Percentiles rank a stretch among this genome's conserved stretches.
Evolutionary conservation across 805 yeast genomes (phyloP).

Genomic region (Lachancea mirantina): DNA sequence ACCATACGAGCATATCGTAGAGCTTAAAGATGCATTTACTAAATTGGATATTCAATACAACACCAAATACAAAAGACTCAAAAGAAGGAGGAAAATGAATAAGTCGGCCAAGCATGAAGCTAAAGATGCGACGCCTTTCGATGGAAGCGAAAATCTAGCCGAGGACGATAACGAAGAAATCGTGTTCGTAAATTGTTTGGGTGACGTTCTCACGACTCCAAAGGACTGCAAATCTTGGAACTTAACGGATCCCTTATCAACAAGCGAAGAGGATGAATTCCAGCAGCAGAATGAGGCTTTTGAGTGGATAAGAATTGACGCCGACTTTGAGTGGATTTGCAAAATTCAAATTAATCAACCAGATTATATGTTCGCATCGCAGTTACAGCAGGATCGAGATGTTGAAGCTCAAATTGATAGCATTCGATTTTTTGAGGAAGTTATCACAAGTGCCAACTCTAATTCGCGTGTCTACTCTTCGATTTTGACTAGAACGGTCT

Average conservation of each 20-base stretch:
- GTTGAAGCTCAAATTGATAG: conserved; percentile 93
- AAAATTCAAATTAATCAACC: conserved; percentile 76
- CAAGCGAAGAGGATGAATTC: conserved; percentile 30
- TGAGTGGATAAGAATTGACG: conserved; percentile 97
- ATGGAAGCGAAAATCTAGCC: conserved; percentile 8
- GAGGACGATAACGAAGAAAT: conserved; percentile 32
- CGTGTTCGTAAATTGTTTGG: conserved; percentile 51
- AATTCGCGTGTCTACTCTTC: conserved; percentile 67
- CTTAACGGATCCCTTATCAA: conserved; percentile 59
- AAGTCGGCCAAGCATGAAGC: conserved; percentile 36
- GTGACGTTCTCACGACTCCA: conserved; percentile 63
- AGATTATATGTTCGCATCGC: conserved; percentile 91
- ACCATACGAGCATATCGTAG: conserved; percentile 96
- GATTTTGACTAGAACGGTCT: conserved; percentile 64
- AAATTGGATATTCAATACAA: conserved; percentile 92
- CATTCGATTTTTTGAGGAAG: conserved; percentile 58
- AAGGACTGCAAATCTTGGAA: conserved; percentile 66
- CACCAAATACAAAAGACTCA: conserved; percentile 80
- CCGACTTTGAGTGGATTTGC: conserved; percentile 96
- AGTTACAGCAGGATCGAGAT: conserved; percentile 88
- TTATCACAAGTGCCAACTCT: conserved; percentile 32
- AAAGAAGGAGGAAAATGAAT: conserved; percentile 45
- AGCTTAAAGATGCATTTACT: conserved; percentile 74
- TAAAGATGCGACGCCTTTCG: conserved; percentile 9
- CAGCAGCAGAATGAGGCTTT: conserved; percentile 64